Evolutionary conservation across 352 stramenopile species (phyloP).

Genomic region (Nothophytophthora sp.): DNA sequence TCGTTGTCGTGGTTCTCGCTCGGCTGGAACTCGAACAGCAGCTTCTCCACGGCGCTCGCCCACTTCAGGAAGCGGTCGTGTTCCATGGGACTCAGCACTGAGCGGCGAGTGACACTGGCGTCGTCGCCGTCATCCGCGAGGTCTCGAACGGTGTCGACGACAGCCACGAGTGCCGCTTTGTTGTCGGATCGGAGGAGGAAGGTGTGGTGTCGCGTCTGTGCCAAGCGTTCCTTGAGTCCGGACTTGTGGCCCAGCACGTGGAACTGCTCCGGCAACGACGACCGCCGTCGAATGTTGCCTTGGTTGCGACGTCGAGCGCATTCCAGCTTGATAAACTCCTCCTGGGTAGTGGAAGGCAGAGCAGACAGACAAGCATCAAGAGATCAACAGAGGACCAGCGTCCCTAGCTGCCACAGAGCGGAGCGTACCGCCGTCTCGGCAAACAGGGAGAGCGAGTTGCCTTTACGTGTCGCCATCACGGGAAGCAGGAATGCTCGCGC

Average conservation of each 20-base stretch:
- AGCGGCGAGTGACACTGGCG: background rate
- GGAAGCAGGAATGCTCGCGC: too few species aligned
- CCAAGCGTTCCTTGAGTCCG: constrained; percentile 43
- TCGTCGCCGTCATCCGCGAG: constrained; percentile 24
- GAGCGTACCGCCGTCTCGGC: constrained; percentile 35
- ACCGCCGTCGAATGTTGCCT: constrained; percentile 31
- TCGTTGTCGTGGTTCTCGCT: constrained; percentile 47
- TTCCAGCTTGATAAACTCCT: constrained; percentile 62
- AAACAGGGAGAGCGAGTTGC: constrained; percentile 31
- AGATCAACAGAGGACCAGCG: background rate
- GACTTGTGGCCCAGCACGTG: constrained; percentile 34
- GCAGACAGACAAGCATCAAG: background rate
- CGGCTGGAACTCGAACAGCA: constrained; percentile 48
- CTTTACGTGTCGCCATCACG: too few species aligned
- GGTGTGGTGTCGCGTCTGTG: constrained; percentile 45
- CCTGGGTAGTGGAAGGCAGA: constrained; percentile 25
- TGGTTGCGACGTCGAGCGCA: constrained; percentile 53
- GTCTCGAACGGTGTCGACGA: constrained; percentile 43
- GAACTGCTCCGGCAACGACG: constrained; percentile 53
- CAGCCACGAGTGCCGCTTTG: constrained; percentile 35
- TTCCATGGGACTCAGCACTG: constrained; percentile 49
- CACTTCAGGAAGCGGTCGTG: constrained; percentile 45
- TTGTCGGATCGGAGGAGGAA: constrained; percentile 62
- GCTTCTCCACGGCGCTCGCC: constrained; percentile 33
- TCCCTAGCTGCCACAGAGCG: too few species aligned